phyloP scores from a whole-genome alignment of 106 monocot genomes.

The Posidonia australis region DNA sequence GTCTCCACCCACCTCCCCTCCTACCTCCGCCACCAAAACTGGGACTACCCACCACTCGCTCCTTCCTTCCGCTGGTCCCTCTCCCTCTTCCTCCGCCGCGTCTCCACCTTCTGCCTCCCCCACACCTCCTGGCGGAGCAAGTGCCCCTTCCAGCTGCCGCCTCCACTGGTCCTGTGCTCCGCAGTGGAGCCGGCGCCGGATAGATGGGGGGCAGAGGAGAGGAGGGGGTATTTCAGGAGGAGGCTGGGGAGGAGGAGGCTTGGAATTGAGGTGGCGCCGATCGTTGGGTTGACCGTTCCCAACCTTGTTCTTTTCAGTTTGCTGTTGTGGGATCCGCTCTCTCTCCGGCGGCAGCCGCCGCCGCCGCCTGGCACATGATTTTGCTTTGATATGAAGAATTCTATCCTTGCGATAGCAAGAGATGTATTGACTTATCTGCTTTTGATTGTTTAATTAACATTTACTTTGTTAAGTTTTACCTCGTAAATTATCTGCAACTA shows the following conservation, averaged over 20 bases:
- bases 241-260: conserved; percentile 30
- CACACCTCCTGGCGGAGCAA: conserved; percentile 52
- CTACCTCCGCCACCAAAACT: conserved; percentile 16
- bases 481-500: no score
- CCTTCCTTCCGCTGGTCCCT: conserved; percentile 29
- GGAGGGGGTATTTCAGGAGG: conserved; percentile 19
- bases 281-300: conserved; percentile 24
- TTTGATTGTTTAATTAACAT: no score
- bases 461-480: no score
- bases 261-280: conserved; percentile 22
- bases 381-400: no score
- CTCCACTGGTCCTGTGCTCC: conserved; percentile 39
- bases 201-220: conserved; percentile 27
- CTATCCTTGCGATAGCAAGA: no score
- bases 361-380: not conserved
- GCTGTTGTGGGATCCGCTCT: conserved; percentile 40
- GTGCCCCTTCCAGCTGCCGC: conserved; percentile 64
- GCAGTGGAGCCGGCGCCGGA: conserved; percentile 29
- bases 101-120: conserved; percentile 14
- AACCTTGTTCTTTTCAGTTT: conserved; percentile 27
- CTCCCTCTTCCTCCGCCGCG: conserved; percentile 34
- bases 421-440: no score
- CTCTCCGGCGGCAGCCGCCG: conserved; percentile 16
- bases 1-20: conserved; percentile 39
- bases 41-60: conserved; percentile 40